Evolutionary conservation across 345 rosid genomes (phyloP), one percentile per base, ranked within the genome.

Genomic region (Erodium maritimum): DNA sequence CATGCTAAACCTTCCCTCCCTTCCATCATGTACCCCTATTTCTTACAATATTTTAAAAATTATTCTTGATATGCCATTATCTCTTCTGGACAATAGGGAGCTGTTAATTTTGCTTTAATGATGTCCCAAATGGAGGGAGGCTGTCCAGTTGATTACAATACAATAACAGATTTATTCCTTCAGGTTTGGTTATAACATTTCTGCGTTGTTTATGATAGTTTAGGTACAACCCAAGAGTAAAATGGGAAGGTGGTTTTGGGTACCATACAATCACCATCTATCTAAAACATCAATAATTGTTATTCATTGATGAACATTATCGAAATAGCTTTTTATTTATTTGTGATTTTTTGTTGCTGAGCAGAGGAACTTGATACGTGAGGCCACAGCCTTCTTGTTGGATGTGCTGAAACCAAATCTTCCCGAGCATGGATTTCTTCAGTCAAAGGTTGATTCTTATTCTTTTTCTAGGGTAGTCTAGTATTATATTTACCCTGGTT

Each of bases 51-150:
- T n/a, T n/a, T n/a, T n/a, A n/a, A n/a, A n/a, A n/a, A n/a, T n/a
- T n/a, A n/a, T n/a, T n/a, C n/a, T 56, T 45, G 13, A 5, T 21
- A 54, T 20, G 37, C 52, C 50, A 33, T 45, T 60, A 18, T 33
- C 50, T 17, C 7, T 52, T 57, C 62, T 66, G 34, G 64, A 65
- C 60, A 10, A 61, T 68, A 91, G 98, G 98, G 96, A 67, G 98
- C 98, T 58, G 96, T 82, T 53, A 86, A 88, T 71, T 91, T 91
- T 81, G 95, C 98, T 54, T 67, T 88, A 69, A 91, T 86, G 98
- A 91, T 91, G 98, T 91, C 98, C 50, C 96, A 91, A 83, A 88
- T 88, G 96, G 95, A 89, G 77, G 98, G 94, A 54, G 98, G 98
- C 52, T 86, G 94, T 71, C 96, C 95, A 9, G 69, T 91, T 67